Evolutionary conservation across 164 flowering plant species (phyloP).

Genomic region (Umbellularia californica): DNA sequence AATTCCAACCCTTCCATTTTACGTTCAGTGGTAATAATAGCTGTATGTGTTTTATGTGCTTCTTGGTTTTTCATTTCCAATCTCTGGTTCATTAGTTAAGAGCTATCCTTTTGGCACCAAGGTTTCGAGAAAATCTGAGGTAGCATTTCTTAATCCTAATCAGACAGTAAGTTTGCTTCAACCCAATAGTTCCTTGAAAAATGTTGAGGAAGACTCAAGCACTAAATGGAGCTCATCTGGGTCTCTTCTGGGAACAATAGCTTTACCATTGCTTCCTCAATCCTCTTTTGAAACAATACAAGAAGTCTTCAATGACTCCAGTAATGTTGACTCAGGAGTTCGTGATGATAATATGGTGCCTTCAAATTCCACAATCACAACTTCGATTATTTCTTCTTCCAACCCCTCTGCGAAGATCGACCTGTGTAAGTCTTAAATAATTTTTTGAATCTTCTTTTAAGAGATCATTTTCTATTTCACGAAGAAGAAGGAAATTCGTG

Average conservation of each 20-base stretch:
- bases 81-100: slow-evolving; percentile 37
- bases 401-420: slow-evolving; percentile 1
- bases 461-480: neutral
- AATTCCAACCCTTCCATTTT: slow-evolving; percentile 39
- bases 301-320: neutral
- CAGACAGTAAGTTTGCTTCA: slow-evolving; percentile 3
- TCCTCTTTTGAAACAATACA: neutral
- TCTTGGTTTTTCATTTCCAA: slow-evolving; percentile 51
- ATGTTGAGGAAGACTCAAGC: neutral
- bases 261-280: neutral
- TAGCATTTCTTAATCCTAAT: neutral
- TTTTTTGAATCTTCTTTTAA: neutral
- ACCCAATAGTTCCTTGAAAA: neutral
- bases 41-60: slow-evolving; percentile 53
- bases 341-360: neutral
- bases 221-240: neutral
- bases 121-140: slow-evolving; percentile 10
- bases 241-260: neutral
- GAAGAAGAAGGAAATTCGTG: too few species aligned
- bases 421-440: slow-evolving; percentile 13
- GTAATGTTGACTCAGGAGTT: neutral
- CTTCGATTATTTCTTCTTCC: neutral
- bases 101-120: slow-evolving; percentile 42
- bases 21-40: slow-evolving; percentile 49
- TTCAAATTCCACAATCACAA: neutral